Conservation (phyloP, 2,329 filamentous ascomycete species). For the Pestalotiopsis sp. region DNA sequence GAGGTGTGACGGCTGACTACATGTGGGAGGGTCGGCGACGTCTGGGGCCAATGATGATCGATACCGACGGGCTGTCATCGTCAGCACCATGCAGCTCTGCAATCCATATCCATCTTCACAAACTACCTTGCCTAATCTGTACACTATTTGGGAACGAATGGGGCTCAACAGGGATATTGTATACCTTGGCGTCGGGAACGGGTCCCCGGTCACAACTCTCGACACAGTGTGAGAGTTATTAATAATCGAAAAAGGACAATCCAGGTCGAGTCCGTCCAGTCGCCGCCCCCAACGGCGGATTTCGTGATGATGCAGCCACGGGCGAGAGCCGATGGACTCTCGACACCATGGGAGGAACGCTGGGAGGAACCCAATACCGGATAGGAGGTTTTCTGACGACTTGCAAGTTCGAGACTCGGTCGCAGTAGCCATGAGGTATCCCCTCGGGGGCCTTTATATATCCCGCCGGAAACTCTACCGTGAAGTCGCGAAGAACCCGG, state of each 20-base stretch:
- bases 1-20: no score
- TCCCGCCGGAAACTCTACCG: slow-evolving; percentile 30
- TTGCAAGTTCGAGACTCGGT: slow-evolving; percentile 19
- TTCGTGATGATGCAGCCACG: neutral
- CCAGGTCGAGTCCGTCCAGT: neutral
- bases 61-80: no score
- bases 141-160: no score
- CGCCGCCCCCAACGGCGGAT: neutral
- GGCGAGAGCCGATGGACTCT: neutral
- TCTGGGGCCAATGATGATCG: no score
- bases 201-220: no score
- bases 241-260: neutral
- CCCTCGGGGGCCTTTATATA: neutral
- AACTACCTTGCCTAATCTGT: no score
- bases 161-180: no score
- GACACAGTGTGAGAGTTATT: neutral
- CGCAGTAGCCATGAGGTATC: neutral
- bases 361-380: slow-evolving; percentile 30
- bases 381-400: slow-evolving; percentile 28
- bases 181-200: no score
- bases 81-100: no score
- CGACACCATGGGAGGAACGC: neutral
- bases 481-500: slow-evolving; percentile 23
- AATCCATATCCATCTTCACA: no score
- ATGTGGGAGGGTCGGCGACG: no score